These are phyloP conservation scores for Taphrina pruni DNA, from an alignment of 1,139 yeast species.

Conservation along the genomic window DNA sequence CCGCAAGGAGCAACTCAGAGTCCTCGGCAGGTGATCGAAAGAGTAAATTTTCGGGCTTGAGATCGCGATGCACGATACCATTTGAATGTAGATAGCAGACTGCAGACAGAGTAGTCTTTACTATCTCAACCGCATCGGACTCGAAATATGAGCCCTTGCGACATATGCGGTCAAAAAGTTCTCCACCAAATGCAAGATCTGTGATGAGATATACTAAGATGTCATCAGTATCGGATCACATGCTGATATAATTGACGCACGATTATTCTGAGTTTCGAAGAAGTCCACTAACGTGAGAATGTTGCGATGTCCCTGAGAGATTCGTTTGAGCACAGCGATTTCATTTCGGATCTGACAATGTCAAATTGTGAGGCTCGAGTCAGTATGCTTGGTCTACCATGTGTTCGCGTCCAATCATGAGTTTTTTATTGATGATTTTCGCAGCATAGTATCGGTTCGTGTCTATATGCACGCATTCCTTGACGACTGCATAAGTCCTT, in stretches of 20 bases:
- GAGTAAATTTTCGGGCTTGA: constrained; percentile 89
- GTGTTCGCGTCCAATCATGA: constrained; percentile 57
- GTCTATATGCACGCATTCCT: constrained; percentile 54
- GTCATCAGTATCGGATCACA: background rate
- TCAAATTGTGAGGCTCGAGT: background rate
- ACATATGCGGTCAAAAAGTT: constrained; percentile 67
- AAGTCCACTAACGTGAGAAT: constrained; percentile 69
- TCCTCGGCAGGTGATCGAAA: constrained; percentile 57
- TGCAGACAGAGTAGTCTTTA: constrained; percentile 58
- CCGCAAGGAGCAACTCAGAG: constrained; percentile 67
- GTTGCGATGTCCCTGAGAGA: constrained; percentile 61
- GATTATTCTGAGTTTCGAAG: constrained; percentile 67
- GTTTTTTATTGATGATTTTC: constrained; percentile 55
- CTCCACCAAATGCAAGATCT: constrained; percentile 73
- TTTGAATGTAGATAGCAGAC: constrained; percentile 74
- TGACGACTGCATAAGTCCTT: constrained; percentile 40
- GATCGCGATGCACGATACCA: constrained; percentile 86
- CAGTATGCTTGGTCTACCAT: constrained; percentile 48
- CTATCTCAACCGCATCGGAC: constrained; percentile 60
- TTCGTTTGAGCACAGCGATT: constrained; percentile 59
- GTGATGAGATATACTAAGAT: constrained; percentile 62
- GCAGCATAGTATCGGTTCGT: constrained; percentile 55
- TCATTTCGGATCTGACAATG: constrained; percentile 58
- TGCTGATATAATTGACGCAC: constrained; percentile 40
- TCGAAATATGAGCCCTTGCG: constrained; percentile 60